Evolutionary conservation across 148 eudicot species (phyloP).

Genomic region (Diospyros kaki): DNA sequence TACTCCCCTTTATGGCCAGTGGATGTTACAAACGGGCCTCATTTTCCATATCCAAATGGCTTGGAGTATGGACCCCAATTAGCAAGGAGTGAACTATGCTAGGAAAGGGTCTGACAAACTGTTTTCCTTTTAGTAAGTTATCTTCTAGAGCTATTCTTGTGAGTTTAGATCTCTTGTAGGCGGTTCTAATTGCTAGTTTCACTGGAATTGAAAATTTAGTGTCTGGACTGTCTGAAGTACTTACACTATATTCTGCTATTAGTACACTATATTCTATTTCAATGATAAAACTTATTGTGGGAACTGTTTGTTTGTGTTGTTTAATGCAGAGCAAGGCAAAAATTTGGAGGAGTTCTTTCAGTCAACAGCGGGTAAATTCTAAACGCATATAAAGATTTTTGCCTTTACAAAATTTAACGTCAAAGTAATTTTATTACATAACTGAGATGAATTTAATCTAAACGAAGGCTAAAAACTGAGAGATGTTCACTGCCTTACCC

Average conservation of each 20-base stretch:
- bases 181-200: not conserved
- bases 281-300: not conserved
- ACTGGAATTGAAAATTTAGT: not conserved
- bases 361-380: slow-evolving; percentile 79
- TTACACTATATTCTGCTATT: not conserved
- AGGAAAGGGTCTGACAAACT: not conserved
- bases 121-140: too few relatives aligned
- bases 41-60: not conserved
- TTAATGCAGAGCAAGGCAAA: slow-evolving; percentile 75
- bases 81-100: not conserved
- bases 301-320: slow-evolving; percentile 12
- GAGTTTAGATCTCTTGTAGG: not conserved
- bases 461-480: not conserved
- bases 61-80: not conserved
- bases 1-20: too few relatives aligned
- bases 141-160: not conserved
- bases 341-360: slow-evolving; percentile 90
- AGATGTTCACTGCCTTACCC: not conserved
- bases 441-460: too few relatives aligned
- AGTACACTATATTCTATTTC: not conserved
- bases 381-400: not conserved
- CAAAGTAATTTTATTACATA: not conserved
- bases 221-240: not conserved
- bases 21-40: not conserved
- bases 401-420: not conserved